A percentile compares a stretch with the other conserved stretches of the same genome.
Evolutionary conservation across 176 grass and related monocot species (phyloP).

Genomic region (Tuctoria greenei): DNA sequence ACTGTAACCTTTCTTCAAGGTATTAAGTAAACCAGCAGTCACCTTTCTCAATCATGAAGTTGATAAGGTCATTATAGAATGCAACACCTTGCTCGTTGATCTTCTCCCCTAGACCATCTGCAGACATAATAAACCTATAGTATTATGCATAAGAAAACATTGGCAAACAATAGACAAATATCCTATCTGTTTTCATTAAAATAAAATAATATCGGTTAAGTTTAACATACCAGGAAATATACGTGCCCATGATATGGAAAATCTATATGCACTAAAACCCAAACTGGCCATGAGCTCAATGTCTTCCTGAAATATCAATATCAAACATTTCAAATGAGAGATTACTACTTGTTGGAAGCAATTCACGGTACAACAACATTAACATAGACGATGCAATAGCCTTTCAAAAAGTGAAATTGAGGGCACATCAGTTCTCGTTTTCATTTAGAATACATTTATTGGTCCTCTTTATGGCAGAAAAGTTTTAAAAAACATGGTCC

Average conservation of each 20-base stretch:
- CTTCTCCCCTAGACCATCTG: constrained; percentile 87
- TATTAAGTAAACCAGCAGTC: constrained; percentile 33
- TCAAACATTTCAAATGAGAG: constrained; percentile 32
- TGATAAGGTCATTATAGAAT: constrained; percentile 88
- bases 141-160: neutral
- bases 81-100: constrained; percentile 74
- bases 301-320: constrained; percentile 69
- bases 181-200: neutral
- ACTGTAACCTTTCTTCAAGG: constrained; percentile 34
- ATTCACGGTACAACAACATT: neutral
- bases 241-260: constrained; percentile 94
- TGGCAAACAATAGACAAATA: constrained; percentile 15
- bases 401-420: constrained; percentile 6
- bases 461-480: neutral
- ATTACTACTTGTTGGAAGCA: constrained; percentile 23
- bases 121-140: constrained; percentile 37
- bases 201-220: neutral
- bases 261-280: constrained; percentile 88
- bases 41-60: constrained; percentile 96
- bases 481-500: neutral
- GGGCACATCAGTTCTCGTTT: neutral
- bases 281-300: constrained; percentile 88
- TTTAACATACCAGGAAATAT: constrained; percentile 88
- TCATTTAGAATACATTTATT: neutral
- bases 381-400: neutral